Conservation (phyloP, 2,329 filamentous ascomycete species). For the Phaeoacremonium minimum region DNA sequence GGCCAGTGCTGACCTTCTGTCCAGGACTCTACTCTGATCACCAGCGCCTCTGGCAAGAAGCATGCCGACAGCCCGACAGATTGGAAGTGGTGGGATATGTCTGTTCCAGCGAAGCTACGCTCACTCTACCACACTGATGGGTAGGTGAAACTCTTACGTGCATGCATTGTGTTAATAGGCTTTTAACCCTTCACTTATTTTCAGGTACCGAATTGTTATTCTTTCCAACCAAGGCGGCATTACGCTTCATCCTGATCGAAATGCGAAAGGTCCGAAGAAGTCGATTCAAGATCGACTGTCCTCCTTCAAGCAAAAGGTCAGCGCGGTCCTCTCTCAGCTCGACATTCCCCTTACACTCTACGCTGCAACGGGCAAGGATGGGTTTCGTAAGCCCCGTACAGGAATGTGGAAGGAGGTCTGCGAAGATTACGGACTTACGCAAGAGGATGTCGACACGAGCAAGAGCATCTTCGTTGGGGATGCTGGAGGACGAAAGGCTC, state of each 20-base stretch:
- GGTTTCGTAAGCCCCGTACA: constrained; percentile 77
- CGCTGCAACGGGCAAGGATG: constrained; percentile 78
- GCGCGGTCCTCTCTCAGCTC: constrained; percentile 63
- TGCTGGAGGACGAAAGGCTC: constrained; percentile 60
- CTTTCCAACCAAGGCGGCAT: constrained; percentile 89
- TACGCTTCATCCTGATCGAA: constrained; percentile 68
- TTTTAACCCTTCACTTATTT: background rate
- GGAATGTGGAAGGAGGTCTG: constrained; percentile 78
- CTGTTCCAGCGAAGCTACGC: constrained; percentile 63
- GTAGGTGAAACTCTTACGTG: no score
- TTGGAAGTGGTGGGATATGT: constrained; percentile 90
- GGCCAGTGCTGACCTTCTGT: background rate
- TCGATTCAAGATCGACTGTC: constrained; percentile 60
- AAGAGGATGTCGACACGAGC: constrained; percentile 60
- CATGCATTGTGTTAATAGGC: no score
- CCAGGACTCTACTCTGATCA: constrained; percentile 84
- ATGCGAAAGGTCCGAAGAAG: constrained; percentile 56
- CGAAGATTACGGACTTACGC: constrained; percentile 55
- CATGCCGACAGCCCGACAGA: constrained; percentile 68
- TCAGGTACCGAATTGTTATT: constrained; percentile 69
- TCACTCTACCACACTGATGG: constrained; percentile 64
- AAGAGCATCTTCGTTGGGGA: constrained; percentile 86
- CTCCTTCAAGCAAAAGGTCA: constrained; percentile 81
- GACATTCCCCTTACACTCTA: constrained; percentile 77
- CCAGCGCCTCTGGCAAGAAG: constrained; percentile 73